Evolutionary conservation across 768 basidiomycete species (phyloP), one percentile per base, ranked within the genome.

Genomic region (Lactifluus echinatus): DNA sequence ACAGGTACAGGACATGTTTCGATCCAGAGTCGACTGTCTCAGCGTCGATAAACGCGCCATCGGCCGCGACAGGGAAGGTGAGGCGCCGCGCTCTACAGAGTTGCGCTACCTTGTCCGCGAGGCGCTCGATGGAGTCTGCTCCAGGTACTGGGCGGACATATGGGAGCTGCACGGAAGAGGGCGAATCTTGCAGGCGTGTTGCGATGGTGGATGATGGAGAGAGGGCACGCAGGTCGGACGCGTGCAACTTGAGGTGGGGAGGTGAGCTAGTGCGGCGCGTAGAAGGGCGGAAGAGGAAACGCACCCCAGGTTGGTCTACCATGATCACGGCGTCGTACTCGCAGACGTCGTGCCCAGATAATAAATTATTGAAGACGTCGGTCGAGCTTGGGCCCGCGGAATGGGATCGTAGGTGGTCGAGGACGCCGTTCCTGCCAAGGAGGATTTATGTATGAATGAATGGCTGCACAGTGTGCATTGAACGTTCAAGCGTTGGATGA

Each of bases 261-360:
- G 2, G n/a, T 17, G 4, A n/a, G n/a, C n/a, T n/a, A n/a, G n/a
- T n/a, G n/a, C n/a, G n/a, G n/a, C n/a, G n/a, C n/a, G n/a, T n/a
- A 34, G 29, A 24, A 3, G 36, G 34, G 31, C 21, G n/a, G 29
- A 19, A 15, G 19, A 21, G 17, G 34, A 8, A 5, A 75, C 84
- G 59, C 68, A 90, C 89, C 23, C 87, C 85, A 10, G 83, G 80
- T 50, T 90, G 88, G 61, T 87, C 78, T 40, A 89, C 72, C 10
- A 90, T 66, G 8, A 89, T 73, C 12, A 92, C 67, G 29, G 82
- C 81, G 65, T 87, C 84, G 59, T 82, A 78, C 17, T 72, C 71
- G 66, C 89, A 90, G 4, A 87, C 53, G 53, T 76, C 75, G 1
- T 74, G 73, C 37, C 70, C 67, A 14, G 68, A 67, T 7, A 80